These are phyloP conservation scores for Trichocladium antarcticum DNA, from an alignment of 495 filamentous ascomycete genomes.

Conservation along the genomic window DNA sequence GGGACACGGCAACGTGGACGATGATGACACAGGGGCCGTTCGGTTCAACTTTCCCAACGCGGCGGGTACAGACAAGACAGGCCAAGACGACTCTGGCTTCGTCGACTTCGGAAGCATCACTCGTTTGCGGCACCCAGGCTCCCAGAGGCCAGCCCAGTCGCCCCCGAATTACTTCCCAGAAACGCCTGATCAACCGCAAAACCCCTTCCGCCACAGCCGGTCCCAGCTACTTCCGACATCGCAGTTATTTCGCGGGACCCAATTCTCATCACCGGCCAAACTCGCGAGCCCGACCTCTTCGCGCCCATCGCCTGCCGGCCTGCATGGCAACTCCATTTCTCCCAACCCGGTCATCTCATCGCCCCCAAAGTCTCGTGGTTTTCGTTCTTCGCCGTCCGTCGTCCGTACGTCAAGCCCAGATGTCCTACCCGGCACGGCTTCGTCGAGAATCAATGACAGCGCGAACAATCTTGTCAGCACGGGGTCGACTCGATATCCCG, in stretches of 20 bases:
- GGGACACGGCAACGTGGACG: constrained; percentile 18
- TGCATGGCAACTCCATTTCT: constrained; percentile 28
- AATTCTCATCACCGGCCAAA: constrained; percentile 34
- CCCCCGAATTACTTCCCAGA: constrained; percentile 25
- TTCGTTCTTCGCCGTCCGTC: constrained; percentile 28
- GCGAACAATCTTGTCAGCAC: constrained; percentile 14
- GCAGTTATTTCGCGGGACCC: constrained; percentile 37
- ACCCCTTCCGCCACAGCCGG: constrained; percentile 31
- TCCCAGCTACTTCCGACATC: constrained; percentile 31
- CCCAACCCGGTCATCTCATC: constrained; percentile 32
- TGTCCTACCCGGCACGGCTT: constrained; percentile 16
- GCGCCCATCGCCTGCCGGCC: constrained; percentile 36
- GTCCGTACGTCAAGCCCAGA: constrained; percentile 29
- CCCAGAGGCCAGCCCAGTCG: constrained; percentile 9
- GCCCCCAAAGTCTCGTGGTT: constrained; percentile 33
- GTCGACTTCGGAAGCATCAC: constrained; percentile 15
- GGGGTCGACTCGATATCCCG: constrained; percentile 8
- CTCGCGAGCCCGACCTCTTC: constrained; percentile 39
- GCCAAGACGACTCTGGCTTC: constrained; percentile 17
- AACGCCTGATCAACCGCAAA: constrained; percentile 32
- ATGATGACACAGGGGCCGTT: constrained; percentile 31
- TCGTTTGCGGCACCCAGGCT: constrained; percentile 1
- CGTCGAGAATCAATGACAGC: constrained; percentile 2
- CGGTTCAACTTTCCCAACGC: constrained; percentile 21
- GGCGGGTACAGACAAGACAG: constrained; percentile 1